Conservation (phyloP, 2,329 filamentous ascomycete species). For the Rhexocercosporidium sp. region DNA sequence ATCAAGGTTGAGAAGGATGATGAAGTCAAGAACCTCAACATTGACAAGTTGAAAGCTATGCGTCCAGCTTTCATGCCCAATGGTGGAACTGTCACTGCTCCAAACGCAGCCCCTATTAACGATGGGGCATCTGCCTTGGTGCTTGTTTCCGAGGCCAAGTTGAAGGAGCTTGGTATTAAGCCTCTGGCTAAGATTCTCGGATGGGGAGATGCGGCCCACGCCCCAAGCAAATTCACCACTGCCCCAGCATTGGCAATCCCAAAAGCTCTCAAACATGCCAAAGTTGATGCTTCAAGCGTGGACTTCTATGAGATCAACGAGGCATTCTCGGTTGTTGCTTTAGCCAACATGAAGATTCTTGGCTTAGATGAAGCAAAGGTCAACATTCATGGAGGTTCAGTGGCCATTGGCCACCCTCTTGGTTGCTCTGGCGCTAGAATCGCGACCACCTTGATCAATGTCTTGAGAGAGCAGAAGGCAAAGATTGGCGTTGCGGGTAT, state of each 20-base stretch:
- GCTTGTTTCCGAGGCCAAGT: conserved; percentile 90
- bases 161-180: conserved; percentile 89
- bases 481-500: conserved; percentile 95
- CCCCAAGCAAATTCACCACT: conserved; percentile 94
- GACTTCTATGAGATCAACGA: conserved; percentile 99
- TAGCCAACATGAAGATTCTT: conserved; percentile 95
- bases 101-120: conserved; percentile 95
- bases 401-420: conserved; percentile 93
- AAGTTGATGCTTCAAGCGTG: conserved; percentile 75
- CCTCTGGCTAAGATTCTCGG: conserved; percentile 96
- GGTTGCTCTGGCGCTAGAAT: conserved; percentile 95
- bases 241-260: conserved; percentile 92
- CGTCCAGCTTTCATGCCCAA: conserved; percentile 82
- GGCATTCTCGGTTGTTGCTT: conserved; percentile 94
- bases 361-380: conserved; percentile 81
- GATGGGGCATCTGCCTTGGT: conserved; percentile 93
- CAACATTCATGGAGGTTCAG: conserved; percentile 93
- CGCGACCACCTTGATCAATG: conserved; percentile 85
- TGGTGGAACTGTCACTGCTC: conserved; percentile 88
- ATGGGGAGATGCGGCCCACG: conserved; percentile 93
- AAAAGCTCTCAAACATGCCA: conserved; percentile 95
- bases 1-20: conserved; percentile 85
- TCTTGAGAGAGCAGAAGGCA: conserved; percentile 86
- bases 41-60: conserved; percentile 82
- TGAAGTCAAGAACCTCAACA: conserved; percentile 92